A percentile compares a stretch with the other conserved stretches of the same genome.
These are phyloP conservation scores for Schizochytrium sp. DNA, from an alignment of 108 stramenopile genomes.

Conservation along the genomic window DNA sequence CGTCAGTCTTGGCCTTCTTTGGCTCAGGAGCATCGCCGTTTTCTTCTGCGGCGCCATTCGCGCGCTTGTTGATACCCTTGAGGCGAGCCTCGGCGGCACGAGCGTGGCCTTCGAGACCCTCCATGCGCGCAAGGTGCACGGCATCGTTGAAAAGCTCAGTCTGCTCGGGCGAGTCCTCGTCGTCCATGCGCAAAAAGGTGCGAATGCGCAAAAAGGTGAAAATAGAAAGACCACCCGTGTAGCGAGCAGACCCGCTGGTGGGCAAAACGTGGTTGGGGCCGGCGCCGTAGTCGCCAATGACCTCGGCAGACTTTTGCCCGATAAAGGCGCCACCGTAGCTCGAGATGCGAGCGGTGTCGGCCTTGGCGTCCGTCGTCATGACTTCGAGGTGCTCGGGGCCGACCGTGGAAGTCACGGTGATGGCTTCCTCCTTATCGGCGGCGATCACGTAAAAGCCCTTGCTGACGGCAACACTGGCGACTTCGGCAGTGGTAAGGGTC, in stretches of 20 bases:
- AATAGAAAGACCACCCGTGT: conserved; percentile 91
- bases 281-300: conserved; percentile 95
- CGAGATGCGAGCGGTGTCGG: conserved; percentile 56
- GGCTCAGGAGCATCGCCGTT: background rate
- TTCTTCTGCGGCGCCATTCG: background rate
- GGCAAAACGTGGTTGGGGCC: conserved; percentile 99
- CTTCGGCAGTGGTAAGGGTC: conserved; percentile 52
- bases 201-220: conserved; percentile 92
- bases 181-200: conserved; percentile 79
- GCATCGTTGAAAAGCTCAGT: conserved; percentile 72
- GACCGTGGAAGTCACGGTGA: conserved; percentile 68
- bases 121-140: conserved; percentile 84
- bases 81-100: conserved; percentile 74
- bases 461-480: background rate
- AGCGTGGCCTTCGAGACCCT: conserved; percentile 95
- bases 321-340: conserved; percentile 95
- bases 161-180: conserved; percentile 36
- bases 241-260: conserved; percentile 88
- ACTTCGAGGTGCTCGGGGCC: conserved; percentile 98
- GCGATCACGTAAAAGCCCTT: conserved; percentile 38
- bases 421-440: conserved; percentile 67
- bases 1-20: background rate
- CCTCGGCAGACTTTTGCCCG: conserved; percentile 86
- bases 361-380: conserved; percentile 69
- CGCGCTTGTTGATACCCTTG: background rate